Percentiles rank a stretch among this genome's conserved stretches.
phyloP scores from a whole-genome alignment of 768 basidiomycete genomes.

The Krasilnikovozyma curviuscula region DNA sequence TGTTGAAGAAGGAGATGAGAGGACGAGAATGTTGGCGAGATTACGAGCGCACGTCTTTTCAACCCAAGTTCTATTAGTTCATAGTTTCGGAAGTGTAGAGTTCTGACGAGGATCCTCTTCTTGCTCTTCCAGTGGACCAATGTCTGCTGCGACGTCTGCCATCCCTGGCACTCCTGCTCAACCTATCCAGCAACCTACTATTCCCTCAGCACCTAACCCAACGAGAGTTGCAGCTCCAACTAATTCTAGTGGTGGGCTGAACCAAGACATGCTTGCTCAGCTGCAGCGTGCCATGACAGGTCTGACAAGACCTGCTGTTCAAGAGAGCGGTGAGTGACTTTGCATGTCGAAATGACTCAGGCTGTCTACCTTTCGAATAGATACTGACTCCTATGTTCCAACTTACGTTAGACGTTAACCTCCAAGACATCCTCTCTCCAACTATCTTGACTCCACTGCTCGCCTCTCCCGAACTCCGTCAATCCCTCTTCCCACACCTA shows the following conservation, averaged over 20 bases:
- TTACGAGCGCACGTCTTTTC: too few relatives aligned
- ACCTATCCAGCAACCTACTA: neutral
- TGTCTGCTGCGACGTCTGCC: neutral
- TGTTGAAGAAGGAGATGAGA: too few relatives aligned
- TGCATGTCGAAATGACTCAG: neutral
- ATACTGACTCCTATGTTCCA: neutral
- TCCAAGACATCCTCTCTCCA: slow-evolving; percentile 10
- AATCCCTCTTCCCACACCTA: slow-evolving; percentile 9
- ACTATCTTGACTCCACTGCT: slow-evolving; percentile 4
- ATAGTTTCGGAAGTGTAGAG: too few relatives aligned
- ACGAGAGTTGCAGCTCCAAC: slow-evolving; percentile 3
- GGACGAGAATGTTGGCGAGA: too few relatives aligned
- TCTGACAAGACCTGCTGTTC: neutral
- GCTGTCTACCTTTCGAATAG: neutral
- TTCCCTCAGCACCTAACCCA: slow-evolving; percentile 11
- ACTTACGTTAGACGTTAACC: slow-evolving; percentile 1
- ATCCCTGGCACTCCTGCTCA: slow-evolving; percentile 9
- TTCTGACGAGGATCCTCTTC: neutral
- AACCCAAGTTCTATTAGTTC: too few relatives aligned
- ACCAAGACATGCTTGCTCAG: slow-evolving; percentile 7
- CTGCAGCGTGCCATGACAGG: too few relatives aligned
- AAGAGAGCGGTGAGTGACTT: slow-evolving; percentile 6
- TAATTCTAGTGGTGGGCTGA: too few relatives aligned
- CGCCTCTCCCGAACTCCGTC: slow-evolving; percentile 1
- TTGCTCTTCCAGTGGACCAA: too few relatives aligned